Evolutionary conservation across 2,329 filamentous ascomycete genomes (phyloP).

Genomic region (Trichophyton equinum): DNA sequence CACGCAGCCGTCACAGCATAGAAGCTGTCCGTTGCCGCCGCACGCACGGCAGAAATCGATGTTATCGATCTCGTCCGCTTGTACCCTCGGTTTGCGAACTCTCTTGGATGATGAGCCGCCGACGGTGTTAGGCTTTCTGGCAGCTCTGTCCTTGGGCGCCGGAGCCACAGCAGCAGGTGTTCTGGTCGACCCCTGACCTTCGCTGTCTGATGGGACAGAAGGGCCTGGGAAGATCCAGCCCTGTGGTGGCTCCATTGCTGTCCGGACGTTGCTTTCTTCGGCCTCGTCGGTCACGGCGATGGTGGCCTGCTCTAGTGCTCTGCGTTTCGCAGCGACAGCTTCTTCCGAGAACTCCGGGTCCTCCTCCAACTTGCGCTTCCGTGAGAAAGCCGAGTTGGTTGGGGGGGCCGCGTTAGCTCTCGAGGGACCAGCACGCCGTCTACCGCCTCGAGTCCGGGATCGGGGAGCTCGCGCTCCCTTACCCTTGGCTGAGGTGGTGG

Average conservation of each 20-base stretch:
- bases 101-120: not conserved
- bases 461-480: conserved; percentile 20
- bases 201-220: conserved; percentile 4
- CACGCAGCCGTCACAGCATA: conserved; percentile 88
- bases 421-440: conserved; percentile 5
- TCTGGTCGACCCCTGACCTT: not conserved
- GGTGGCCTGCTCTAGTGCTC: conserved; percentile 11
- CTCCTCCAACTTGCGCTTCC: conserved; percentile 20
- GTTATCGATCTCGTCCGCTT: conserved; percentile 45
- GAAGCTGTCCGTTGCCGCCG: conserved; percentile 66
- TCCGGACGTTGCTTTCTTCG: conserved; percentile 7
- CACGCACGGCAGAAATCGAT: conserved; percentile 86
- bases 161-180: not conserved
- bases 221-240: conserved; percentile 1
- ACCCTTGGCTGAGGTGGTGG: conserved; percentile 12
- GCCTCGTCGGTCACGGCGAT: conserved; percentile 7
- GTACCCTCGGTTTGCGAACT: conserved; percentile 10
- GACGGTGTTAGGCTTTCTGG: not conserved
- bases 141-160: conserved; percentile 1
- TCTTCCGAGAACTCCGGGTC: conserved; percentile 21
- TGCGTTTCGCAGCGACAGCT: conserved; percentile 18
- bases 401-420: conserved; percentile 10
- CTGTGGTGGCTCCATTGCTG: conserved; percentile 5
- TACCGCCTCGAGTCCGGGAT: conserved; percentile 14
- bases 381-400: conserved; percentile 18